A percentile compares a stretch with the other conserved stretches of the same genome.
Conservation (phyloP, 1,284 basidiomycete species). For the Trichosporon coremiiforme region DNA sequence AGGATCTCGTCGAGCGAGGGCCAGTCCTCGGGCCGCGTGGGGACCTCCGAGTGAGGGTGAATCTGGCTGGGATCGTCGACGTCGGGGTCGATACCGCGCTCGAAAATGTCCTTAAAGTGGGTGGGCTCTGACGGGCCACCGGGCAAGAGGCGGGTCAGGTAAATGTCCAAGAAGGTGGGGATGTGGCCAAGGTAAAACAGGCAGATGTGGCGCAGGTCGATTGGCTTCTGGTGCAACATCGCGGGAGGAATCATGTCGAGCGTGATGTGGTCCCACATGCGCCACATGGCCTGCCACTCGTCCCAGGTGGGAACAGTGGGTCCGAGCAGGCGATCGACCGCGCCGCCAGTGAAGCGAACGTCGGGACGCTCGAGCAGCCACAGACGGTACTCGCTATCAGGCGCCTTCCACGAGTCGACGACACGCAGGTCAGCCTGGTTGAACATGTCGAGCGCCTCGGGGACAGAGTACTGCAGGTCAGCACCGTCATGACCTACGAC, state of each 20-base stretch:
- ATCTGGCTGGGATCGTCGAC: constrained; percentile 83
- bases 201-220: constrained; percentile 86
- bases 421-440: constrained; percentile 75
- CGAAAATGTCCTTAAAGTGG: constrained; percentile 79
- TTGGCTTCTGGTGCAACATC: constrained; percentile 89
- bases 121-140: constrained; percentile 81
- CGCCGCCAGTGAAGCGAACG: constrained; percentile 37
- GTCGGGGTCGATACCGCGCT: constrained; percentile 94
- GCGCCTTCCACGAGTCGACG: constrained; percentile 83
- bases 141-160: constrained; percentile 73
- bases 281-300: constrained; percentile 86
- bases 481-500: constrained; percentile 23
- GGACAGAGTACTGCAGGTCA: constrained; percentile 71
- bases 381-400: constrained; percentile 72
- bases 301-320: constrained; percentile 66
- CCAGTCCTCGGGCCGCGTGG: constrained; percentile 79
- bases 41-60: constrained; percentile 88
- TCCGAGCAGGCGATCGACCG: constrained; percentile 7
- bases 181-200: constrained; percentile 92
- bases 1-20: constrained; percentile 73
- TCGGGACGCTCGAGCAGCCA: constrained; percentile 88
- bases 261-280: constrained; percentile 85
- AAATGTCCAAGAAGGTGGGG: constrained; percentile 80
- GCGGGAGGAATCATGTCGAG: constrained; percentile 81
- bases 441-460: constrained; percentile 74